Percentiles rank a stretch among this genome's conserved stretches.
Conservation (phyloP, 768 basidiomycete species). For the Pleurotus pulmonarius region DNA sequence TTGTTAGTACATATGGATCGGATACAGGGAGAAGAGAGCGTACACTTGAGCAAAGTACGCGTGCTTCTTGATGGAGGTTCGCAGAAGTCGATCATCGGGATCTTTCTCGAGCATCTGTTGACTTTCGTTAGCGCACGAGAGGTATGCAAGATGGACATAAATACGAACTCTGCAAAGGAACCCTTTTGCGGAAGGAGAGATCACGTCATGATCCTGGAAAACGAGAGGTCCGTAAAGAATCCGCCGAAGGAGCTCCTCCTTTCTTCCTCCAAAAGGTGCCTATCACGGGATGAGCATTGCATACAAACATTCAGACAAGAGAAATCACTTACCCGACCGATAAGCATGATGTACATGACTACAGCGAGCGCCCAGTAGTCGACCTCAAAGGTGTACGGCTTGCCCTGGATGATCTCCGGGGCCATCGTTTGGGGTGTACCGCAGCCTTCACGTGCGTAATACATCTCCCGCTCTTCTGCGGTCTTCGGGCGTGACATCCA, state of each 20-base stretch:
- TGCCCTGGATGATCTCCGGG: constrained; percentile 23
- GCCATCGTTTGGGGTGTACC: constrained; percentile 30
- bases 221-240: constrained; percentile 19
- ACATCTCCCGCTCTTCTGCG: not conserved
- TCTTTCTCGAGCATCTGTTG: constrained; percentile 25
- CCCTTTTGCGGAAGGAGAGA: constrained; percentile 22
- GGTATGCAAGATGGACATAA: no score
- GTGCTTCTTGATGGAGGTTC: constrained; percentile 25
- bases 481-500: not conserved
- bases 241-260: constrained; percentile 10
- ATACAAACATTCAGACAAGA: not conserved
- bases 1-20: not conserved
- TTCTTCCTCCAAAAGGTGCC: constrained; percentile 19
- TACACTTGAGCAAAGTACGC: constrained; percentile 27
- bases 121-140: not conserved
- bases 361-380: constrained; percentile 84
- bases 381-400: constrained; percentile 25
- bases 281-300: constrained; percentile 8
- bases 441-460: constrained; percentile 21
- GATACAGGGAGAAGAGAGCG: constrained; percentile 7
- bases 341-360: constrained; percentile 68
- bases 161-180: not conserved
- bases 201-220: constrained; percentile 19
- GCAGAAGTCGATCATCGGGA: constrained; percentile 20
- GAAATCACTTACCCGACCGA: constrained; percentile 38